Percentiles rank a stretch among this genome's conserved stretches.
Conservation (phyloP, 129 eudicot species). For the Centella asiatica region DNA sequence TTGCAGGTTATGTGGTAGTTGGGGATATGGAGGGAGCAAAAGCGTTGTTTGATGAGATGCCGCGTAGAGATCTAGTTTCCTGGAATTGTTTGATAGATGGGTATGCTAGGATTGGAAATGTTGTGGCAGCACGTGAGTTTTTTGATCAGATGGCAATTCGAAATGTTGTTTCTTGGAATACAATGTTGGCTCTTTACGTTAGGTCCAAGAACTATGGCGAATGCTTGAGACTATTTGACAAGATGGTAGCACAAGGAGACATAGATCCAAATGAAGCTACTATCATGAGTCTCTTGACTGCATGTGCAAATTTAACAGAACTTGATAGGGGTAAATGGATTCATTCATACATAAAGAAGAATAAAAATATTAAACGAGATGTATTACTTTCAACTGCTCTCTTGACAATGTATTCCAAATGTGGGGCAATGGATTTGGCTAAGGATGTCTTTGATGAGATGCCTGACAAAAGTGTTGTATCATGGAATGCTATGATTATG, state of each 20-base stretch:
- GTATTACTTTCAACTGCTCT: conserved; percentile 56
- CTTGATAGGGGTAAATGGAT: conserved; percentile 48
- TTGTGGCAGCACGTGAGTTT: conserved; percentile 25
- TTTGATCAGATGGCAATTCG: conserved; percentile 39
- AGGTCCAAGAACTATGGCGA: conserved; percentile 27
- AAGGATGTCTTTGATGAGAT: conserved; percentile 45
- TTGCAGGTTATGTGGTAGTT: conserved; percentile 39
- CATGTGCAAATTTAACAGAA: conserved; percentile 54
- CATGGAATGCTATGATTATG: conserved; percentile 76
- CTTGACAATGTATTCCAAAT: conserved; percentile 65
- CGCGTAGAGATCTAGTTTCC: conserved; percentile 44
- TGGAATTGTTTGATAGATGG: conserved; percentile 64
- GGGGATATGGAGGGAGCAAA: conserved; percentile 43
- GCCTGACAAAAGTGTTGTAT: conserved; percentile 50
- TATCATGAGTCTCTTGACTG: conserved; percentile 46
- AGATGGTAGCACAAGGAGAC: conserved; percentile 35
- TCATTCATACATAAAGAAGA: conserved; percentile 36
- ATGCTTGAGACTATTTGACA: conserved; percentile 49
- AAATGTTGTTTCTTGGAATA: conserved; percentile 49
- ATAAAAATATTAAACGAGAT: conserved; percentile 30
- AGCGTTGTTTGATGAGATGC: conserved; percentile 47
- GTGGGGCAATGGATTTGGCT: conserved; percentile 61
- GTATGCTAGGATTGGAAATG: conserved; percentile 38
- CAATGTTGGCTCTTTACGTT: conserved; percentile 45
- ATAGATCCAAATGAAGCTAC: conserved; percentile 48